Evolutionary conservation across 1,139 yeast genomes (phyloP), one percentile per base, ranked within the genome.

Genomic region (Nakaseomyces kungkrabaensis): DNA sequence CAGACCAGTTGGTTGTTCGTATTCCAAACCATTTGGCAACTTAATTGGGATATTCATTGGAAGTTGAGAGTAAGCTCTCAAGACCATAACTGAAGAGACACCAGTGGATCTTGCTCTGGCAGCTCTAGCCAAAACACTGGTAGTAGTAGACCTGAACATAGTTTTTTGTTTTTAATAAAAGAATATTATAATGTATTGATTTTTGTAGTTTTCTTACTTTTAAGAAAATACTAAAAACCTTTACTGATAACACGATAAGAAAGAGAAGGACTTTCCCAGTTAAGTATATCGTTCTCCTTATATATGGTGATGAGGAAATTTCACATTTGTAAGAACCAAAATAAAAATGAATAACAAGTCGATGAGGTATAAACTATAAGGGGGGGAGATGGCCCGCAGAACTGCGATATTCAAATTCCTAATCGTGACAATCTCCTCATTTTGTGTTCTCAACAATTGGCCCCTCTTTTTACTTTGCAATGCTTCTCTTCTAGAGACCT

Each of bases 1-100:
- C 51, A 73, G 62, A 51, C 77, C 77, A 13, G 78, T 74, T 54
- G 80, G 79, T 61, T 76, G 79, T 45, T 73, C 74, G 71, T 54
- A 68, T 51, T 66, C 69, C 40, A 67, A 59, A 42, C 83, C 83
- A 52, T 75, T 77, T 51, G 82, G 82, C 48, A 77, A 66, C 41
- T 71, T 75, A 53, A 78, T 67, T 24, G 73, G 70, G 1, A 63
- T 62, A 3, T 62, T 48, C 45, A 65, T 43, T 6, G 69, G 69
- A 37, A 63, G 46, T 44, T 63, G 66, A 13, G 66, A 59, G 50
- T 57, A 60, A 44, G 48, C 56, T 38, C 63, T 55, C 43, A 58
- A 47, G 32, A 56, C 61, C 31, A 57, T 36, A 48, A 54, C 48
- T 11, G 46, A 51, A 37, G 54, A 31, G 24, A 54, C 36, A 13